Evolutionary conservation across 345 rosid species (phyloP).

Genomic region (Jatropha curcas): DNA sequence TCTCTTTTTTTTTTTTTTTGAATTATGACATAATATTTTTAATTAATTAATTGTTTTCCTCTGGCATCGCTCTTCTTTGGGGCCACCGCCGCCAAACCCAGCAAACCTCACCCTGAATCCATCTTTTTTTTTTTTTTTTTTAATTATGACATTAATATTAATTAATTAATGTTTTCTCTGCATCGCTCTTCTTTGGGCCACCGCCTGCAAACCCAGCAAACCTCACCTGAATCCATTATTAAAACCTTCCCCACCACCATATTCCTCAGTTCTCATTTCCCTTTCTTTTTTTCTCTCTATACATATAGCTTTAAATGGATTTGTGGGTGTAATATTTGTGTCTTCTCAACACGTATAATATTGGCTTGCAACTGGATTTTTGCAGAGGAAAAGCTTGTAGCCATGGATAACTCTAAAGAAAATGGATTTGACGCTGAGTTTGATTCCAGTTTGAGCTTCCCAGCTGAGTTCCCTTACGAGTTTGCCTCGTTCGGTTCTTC

Average conservation of each 20-base stretch:
- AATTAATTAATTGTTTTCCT: too few species aligned
- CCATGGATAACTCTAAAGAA: conserved; percentile 19
- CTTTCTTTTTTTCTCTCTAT: background rate
- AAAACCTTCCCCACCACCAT: background rate
- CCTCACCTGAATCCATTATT: background rate
- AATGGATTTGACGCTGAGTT: background rate
- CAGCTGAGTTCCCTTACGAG: conserved; percentile 32
- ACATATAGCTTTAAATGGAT: background rate
- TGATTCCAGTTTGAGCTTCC: conserved; percentile 9
- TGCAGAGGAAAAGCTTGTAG: background rate
- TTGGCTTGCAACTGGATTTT: conserved; percentile 5
- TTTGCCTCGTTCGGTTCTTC: conserved; percentile 12
- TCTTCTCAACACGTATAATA: background rate
- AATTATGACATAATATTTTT: too few species aligned
- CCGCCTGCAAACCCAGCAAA: background rate
- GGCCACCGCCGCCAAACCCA: too few species aligned
- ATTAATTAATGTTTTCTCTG: too few species aligned
- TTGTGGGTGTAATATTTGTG: background rate
- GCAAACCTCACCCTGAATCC: too few species aligned
- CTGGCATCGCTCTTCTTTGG: too few species aligned
- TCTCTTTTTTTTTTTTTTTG: too few species aligned
- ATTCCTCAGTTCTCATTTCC: background rate
- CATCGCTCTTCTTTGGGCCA: background rate
- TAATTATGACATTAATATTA: background rate
- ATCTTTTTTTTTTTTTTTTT: too few species aligned